These are phyloP conservation scores for Endotrypanum monterogeii DNA, from an alignment of 208 protist genomes.

Conservation along the genomic window DNA sequence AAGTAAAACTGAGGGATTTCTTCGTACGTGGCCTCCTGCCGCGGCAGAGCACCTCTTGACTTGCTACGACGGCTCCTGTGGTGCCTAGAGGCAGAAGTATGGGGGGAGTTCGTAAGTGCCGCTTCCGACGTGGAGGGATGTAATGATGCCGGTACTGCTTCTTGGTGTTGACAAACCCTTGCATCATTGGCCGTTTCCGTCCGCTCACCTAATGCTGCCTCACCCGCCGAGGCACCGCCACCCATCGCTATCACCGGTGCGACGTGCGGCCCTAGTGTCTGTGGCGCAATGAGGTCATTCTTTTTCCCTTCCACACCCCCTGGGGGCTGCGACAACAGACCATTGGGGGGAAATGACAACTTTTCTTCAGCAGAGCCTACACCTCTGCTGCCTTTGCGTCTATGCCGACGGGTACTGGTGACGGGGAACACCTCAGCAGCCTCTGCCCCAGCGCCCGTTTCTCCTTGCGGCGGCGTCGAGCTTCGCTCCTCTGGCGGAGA, in stretches of 20 bases:
- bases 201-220: background rate
- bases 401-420: constrained; percentile 10
- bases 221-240: constrained; percentile 2
- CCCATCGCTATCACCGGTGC: background rate
- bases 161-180: background rate
- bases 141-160: constrained; percentile 7
- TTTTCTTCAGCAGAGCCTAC: background rate
- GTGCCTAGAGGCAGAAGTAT: background rate
- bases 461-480: background rate
- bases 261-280: constrained; percentile 18
- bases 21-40: constrained; percentile 42
- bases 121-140: constrained; percentile 14
- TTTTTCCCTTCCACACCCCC: background rate
- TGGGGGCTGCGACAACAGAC: background rate
- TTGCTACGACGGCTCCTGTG: constrained; percentile 20
- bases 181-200: constrained; percentile 6
- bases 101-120: constrained; percentile 8
- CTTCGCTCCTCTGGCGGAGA: background rate
- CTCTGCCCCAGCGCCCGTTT: background rate
- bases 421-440: background rate
- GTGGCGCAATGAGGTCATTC: background rate
- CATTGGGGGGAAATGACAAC: background rate
- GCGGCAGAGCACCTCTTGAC: background rate
- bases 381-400: constrained; percentile 5
- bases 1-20: constrained; percentile 92